Base-by-base conservation (phyloP, 306 rosid genomes). In the Vicia sativa region DNA sequence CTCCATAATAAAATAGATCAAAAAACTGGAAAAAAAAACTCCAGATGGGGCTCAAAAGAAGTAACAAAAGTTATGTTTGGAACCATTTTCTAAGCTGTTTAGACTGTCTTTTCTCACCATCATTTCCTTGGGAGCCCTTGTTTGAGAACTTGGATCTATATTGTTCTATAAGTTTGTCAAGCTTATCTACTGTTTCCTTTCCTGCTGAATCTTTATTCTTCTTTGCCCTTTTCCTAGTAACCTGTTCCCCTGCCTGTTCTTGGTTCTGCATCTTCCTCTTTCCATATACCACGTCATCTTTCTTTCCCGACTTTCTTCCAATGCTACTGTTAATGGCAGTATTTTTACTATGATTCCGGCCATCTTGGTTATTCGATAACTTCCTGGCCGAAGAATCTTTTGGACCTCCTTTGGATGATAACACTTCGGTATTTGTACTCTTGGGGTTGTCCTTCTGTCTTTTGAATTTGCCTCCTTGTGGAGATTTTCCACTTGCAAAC, bases 151-250 rank as follows among this genome's bases (percentile, higher is more conserved):
- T 88, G 68, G 96, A 85, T 55, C 72, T 83, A 57, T 93, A 93
- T 82, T 88, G 89, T 72, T 86, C 95, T 26, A 93, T 90, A 67
- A 93, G 96, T 85, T 82, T 44, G 85, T 93, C 99, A 43, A 93
- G 99, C 81, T 87, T 88, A 71, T 90, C 99, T 15, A 69, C 84
- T 9, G 21, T 77, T 13, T 86, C 97, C 70, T 82, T 76, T 34
- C 98, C 98, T 37, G 61, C 45, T 12, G 87, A 80, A 16, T 45
- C 95, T 75, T 87, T 86, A 13, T 80, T 90, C 90, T 85, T 87
- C 67, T 78, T 88, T 1, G 87, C 28, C 74, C 90, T 70, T 76
- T 80, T 80, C 77, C 48, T 80, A 7, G 69, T 54, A 61, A 71
- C 55, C 34, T 57, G 67, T 42, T 78, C 84, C 49, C 68, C 84